These are phyloP conservation scores for Gliomastix tumulicola DNA, from an alignment of 2,329 filamentous ascomycete genomes.

Conservation along the genomic window DNA sequence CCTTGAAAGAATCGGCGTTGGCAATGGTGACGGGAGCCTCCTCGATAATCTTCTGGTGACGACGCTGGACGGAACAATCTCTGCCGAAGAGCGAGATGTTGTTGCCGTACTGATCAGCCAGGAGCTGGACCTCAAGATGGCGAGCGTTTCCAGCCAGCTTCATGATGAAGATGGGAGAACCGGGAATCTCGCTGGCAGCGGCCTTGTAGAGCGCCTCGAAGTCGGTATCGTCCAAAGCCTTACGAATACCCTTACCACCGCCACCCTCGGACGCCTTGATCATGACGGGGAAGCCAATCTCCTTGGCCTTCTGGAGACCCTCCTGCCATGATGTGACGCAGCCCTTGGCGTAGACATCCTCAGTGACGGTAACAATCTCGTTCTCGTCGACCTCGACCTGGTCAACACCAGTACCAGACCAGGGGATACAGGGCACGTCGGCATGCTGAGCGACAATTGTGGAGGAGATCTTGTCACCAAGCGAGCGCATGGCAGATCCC, in stretches of 20 bases:
- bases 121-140: conserved; percentile 93
- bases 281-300: conserved; percentile 99
- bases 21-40: conserved; percentile 97
- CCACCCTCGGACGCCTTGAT: conserved; percentile 99
- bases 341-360: conserved; percentile 79
- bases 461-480: conserved; percentile 99
- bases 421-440: conserved; percentile 94
- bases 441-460: conserved; percentile 99
- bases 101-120: conserved; percentile 99
- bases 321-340: conserved; percentile 88
- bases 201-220: conserved; percentile 90
- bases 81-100: conserved; percentile 98
- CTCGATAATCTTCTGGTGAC: conserved; percentile 99
- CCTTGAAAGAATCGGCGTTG: conserved; percentile 79
- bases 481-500: conserved; percentile 95
- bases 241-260: conserved; percentile 98
- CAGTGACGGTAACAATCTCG: conserved; percentile 87
- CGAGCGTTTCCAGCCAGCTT: conserved; percentile 94
- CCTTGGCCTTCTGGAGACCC: conserved; percentile 75
- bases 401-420: conserved; percentile 91
- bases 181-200: conserved; percentile 93
- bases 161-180: conserved; percentile 99
- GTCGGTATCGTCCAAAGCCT: conserved; percentile 77
- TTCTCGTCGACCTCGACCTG: conserved; percentile 70
- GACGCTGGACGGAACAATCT: conserved; percentile 96